Percentiles rank a stretch among this genome's conserved stretches.
These are phyloP conservation scores for Alternaria brassicicola DNA, from an alignment of 2,329 filamentous ascomycete species.

Conservation along the genomic window DNA sequence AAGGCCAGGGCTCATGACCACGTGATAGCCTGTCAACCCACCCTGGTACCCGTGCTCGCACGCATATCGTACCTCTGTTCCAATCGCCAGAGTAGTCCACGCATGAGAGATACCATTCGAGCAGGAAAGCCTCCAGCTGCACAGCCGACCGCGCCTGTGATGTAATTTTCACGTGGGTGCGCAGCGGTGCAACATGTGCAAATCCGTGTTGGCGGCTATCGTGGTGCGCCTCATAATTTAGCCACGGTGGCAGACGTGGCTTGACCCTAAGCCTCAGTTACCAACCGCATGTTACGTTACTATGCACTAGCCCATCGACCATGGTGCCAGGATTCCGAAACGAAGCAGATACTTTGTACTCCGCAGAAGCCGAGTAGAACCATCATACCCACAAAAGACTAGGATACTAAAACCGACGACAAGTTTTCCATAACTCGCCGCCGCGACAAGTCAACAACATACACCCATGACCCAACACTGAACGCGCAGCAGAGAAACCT, in stretches of 20 bases:
- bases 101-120: background rate
- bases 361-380: background rate
- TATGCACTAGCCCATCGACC: conserved; percentile 9
- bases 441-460: background rate
- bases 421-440: background rate
- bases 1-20: background rate
- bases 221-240: conserved; percentile 5
- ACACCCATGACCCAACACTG: background rate
- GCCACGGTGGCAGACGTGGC: conserved; percentile 16
- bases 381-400: background rate
- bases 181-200: background rate
- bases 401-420: background rate
- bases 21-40: background rate
- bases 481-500: conserved; percentile 13
- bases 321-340: conserved; percentile 1
- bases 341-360: background rate
- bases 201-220: background rate
- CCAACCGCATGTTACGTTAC: conserved; percentile 10
- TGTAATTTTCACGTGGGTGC: background rate
- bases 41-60: background rate
- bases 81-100: background rate
- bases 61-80: background rate
- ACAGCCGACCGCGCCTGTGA: background rate
- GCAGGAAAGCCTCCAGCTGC: background rate
- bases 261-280: conserved; percentile 24